These are phyloP conservation scores for Saksenaea oblongispora DNA, from an alignment of 371 early-diverging fungal species.

Conservation along the genomic window DNA sequence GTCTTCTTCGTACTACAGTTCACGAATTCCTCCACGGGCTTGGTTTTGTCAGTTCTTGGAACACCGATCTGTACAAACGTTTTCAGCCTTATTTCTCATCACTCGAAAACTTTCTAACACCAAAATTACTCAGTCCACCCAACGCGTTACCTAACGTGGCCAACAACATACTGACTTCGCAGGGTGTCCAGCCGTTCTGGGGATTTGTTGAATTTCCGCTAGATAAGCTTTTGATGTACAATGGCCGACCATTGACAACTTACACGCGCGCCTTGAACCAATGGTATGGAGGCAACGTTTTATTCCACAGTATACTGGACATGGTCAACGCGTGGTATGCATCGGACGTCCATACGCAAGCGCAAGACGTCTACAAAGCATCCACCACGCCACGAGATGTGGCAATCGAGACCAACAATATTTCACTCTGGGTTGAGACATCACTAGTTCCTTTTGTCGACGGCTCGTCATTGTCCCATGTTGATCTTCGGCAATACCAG, in stretches of 20 bases:
- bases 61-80: conserved; percentile 20
- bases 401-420: conserved; percentile 4
- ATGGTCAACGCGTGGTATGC: conserved; percentile 40
- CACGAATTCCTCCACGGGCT: conserved; percentile 71
- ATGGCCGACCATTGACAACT: conserved; percentile 2
- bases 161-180: conserved; percentile 2
- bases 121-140: conserved; percentile 25
- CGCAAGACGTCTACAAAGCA: conserved; percentile 19
- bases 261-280: conserved; percentile 22
- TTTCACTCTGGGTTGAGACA: conserved; percentile 31
- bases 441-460: conserved; percentile 31
- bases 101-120: conserved; percentile 26
- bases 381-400: conserved; percentile 16
- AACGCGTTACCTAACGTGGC: conserved; percentile 12
- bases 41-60: conserved; percentile 67
- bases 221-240: conserved; percentile 28
- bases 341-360: conserved; percentile 8
- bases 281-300: conserved; percentile 28
- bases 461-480: conserved; percentile 48
- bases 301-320: conserved; percentile 29
- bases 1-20: conserved; percentile 55
- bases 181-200: conserved; percentile 38
- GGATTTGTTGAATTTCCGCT: conserved; percentile 51
- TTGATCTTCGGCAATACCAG: conserved; percentile 27
- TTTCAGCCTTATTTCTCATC: conserved; percentile 22